Conservation (phyloP, 2,329 filamentous ascomycete species). For the Fusarium caatingaense region DNA sequence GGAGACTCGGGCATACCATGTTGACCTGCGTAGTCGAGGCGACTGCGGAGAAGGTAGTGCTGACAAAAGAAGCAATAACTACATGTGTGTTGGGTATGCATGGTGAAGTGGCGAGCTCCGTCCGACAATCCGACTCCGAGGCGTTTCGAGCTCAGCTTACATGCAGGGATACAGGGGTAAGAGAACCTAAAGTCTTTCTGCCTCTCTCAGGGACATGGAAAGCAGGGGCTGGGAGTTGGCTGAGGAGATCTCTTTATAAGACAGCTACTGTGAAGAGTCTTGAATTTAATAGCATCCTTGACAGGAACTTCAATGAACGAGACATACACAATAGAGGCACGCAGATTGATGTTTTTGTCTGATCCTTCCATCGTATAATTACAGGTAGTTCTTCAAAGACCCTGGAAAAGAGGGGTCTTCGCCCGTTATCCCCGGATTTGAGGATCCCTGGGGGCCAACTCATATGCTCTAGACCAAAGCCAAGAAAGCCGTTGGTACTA, state of each 20-base stretch:
- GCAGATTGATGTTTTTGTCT: background rate
- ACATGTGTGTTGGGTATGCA: background rate
- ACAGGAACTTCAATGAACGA: no score
- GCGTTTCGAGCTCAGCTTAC: background rate
- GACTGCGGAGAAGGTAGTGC: background rate
- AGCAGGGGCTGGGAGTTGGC: background rate
- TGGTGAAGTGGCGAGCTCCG: background rate
- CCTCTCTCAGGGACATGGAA: background rate
- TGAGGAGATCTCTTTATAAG: no score
- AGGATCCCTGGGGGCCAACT: background rate
- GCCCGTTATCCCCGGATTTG: background rate
- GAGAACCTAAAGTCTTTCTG: background rate
- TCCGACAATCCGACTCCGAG: background rate
- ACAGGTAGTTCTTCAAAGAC: accelerated
- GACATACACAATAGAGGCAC: no score
- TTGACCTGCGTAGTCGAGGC: no score
- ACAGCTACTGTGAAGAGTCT: background rate
- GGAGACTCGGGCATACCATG: background rate
- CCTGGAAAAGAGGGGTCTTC: background rate
- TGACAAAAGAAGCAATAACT: background rate
- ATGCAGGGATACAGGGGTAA: background rate
- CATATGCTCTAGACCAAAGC: background rate
- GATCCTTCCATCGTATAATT: background rate
- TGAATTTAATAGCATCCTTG: background rate
- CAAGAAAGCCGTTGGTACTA: background rate